Base-by-base conservation (phyloP, 2,329 filamentous ascomycete genomes). In the Xenoacremonium recifei region DNA sequence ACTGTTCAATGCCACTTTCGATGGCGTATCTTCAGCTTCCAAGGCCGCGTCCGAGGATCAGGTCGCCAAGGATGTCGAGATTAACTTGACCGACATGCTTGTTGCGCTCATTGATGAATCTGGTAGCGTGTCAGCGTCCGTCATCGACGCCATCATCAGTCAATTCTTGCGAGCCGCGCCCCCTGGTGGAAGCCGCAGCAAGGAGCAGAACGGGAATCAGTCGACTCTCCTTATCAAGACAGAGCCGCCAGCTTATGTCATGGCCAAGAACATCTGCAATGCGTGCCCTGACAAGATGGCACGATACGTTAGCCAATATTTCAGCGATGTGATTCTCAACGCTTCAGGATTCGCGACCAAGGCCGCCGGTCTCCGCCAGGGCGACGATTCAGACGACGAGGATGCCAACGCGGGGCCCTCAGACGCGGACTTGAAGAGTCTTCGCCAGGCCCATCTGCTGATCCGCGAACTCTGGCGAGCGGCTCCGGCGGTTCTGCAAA, bases 191-290 rank as follows among this genome's bases (percentile, higher is more conserved):
- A 75, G 72, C 47, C 84, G 78, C 58, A 77, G 73, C 51, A 84
- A 80, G 57, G 75, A 80, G 21, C 60, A 82, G 9, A 87, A 91
- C 58, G 81, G 82, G 31, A 89, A 82, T 57, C 91, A 96, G 61
- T 87, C 84, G 1, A 96, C 87, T 0, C 75, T 96, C 15, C 72
- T 89, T n/a, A 72, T 89, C 39, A 95, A 95, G 60, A 87, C 93
- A 49, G 86, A 95, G 42, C 92, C 93, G 2, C 82, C 90, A 13
- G 91, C 93, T 2, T 99, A 99, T 69, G 86, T 93, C 60, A 95
- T 97, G 87, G 92, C 93, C 17, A 95, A 95, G 67, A 88, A 87
- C 3, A 84, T 99, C 33, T 99, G 93, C 71, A 93, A 90, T 57
- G 80, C 80, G 15, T 95, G 85, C 54, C 82, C 88, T 1, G 92